Evolutionary conservation across 106 monocot genomes (phyloP), one percentile per base, ranked within the genome.

Genomic region (Triglochin maritima): DNA sequence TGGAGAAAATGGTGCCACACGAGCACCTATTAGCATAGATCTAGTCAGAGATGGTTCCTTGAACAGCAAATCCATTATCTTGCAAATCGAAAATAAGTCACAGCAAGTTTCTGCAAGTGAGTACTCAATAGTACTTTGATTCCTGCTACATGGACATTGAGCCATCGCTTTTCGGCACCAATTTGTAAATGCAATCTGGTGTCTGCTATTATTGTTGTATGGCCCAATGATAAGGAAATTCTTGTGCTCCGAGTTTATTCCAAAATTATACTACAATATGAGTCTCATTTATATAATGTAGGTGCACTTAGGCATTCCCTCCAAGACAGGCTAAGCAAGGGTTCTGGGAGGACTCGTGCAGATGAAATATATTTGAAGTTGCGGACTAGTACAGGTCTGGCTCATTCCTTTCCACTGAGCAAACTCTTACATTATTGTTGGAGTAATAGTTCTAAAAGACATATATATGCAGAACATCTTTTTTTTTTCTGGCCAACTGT

Each of bases 101-200:
- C 95, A 95, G 79, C 95, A 90, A 75, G 95, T 90, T 87, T 87
- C 90, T 62, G 95, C 90, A 62, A 95, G 95, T 95, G 62, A 83
- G 90, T 46, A 69, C 41, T 62, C 48, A 74, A 9, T 15, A 41
- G 50, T 29, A 29, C 29, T 29, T 29, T 29, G 29, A 29, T 45
- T 53, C 11, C 7, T 62, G 44, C 13, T 45, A 29, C 44, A 11
- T 55, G 42, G 44, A 14, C 2, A 43, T 4, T 68, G 54, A 8
- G 17, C 43, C 56, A 7, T 29, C 29, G 1, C 29, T 29, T 29
- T 29, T 29, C 1, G 29, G 29, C 29, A 29, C 29, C 29, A 29
- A 29, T 5, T 46, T 60, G 9, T 17, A 17, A 9, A 72, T 72
- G 53, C 41, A 12, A 45, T 63, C 15, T 55, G 45, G 10, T 41